These are phyloP conservation scores for Hura crepitans DNA, from an alignment of 441 rosid species.

Conservation along the genomic window DNA sequence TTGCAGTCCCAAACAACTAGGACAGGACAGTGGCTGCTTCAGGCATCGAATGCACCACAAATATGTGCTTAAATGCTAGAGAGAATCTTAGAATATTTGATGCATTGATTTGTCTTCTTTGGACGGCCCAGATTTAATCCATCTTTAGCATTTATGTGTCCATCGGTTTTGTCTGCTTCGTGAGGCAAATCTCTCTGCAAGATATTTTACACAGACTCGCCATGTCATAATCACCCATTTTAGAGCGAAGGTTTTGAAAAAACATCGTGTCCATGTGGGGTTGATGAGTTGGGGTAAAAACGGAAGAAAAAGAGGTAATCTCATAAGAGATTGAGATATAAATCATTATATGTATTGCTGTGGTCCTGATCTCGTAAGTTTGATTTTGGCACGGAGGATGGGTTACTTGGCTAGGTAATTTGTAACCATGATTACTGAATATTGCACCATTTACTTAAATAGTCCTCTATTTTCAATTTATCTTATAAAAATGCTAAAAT, in stretches of 20 bases:
- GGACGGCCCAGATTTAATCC: slow-evolving; percentile 38
- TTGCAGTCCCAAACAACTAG: slow-evolving; percentile 32
- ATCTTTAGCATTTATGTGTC: slow-evolving; percentile 8
- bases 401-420: no score
- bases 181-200: background rate
- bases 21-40: slow-evolving; percentile 36
- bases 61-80: slow-evolving; percentile 25
- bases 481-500: no score
- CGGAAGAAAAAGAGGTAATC: slow-evolving; percentile 43
- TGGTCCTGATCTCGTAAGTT: slow-evolving; percentile 34
- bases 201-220: slow-evolving; percentile 3
- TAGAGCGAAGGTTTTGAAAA: slow-evolving; percentile 8
- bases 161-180: background rate
- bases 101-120: slow-evolving; percentile 40
- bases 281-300: slow-evolving; percentile 28
- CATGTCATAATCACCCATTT: slow-evolving; percentile 4
- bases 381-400: slow-evolving; percentile 31
- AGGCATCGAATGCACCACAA: slow-evolving; percentile 20
- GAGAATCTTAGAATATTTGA: slow-evolving; percentile 27
- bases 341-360: slow-evolving; percentile 34
- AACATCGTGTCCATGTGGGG: slow-evolving; percentile 18
- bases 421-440: no score
- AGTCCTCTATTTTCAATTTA: no score
- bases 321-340: slow-evolving; percentile 66
- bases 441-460: no score